phyloP scores from a whole-genome alignment of 2,329 filamentous ascomycete species.

The Xylariaceae sp. region DNA sequence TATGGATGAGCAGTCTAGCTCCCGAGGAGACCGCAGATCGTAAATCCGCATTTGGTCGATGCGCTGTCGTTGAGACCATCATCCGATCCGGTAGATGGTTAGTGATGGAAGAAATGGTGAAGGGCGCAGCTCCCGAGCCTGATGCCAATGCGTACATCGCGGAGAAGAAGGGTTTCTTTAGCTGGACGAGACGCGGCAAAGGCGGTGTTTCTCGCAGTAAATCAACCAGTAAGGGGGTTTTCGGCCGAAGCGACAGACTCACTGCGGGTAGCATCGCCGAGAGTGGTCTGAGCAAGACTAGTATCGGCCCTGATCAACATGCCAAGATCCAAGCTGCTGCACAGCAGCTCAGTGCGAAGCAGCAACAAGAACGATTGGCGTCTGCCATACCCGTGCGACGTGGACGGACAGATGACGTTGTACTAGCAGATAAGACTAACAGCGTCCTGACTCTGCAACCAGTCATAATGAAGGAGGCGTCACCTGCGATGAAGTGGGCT shows the following conservation, averaged over 20 bases:
- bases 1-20: conserved; percentile 96
- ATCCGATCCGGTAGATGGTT: conserved; percentile 84
- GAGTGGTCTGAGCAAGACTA: conserved; percentile 66
- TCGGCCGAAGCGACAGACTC: conserved; percentile 43
- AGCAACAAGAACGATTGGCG: conserved; percentile 50
- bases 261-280: conserved; percentile 41
- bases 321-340: conserved; percentile 91
- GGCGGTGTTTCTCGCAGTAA: conserved; percentile 61
- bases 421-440: conserved; percentile 71
- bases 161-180: conserved; percentile 93
- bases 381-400: conserved; percentile 45
- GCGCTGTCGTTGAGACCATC: conserved; percentile 84
- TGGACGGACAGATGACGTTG: conserved; percentile 54
- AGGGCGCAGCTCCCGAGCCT: conserved; percentile 83
- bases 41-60: conserved; percentile 92
- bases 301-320: conserved; percentile 86
- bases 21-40: conserved; percentile 81
- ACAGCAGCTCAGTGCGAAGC: conserved; percentile 71
- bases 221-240: conserved; percentile 62
- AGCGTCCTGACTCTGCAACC: conserved; percentile 88
- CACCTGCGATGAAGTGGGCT: conserved; percentile 94
- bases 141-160: conserved; percentile 85
- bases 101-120: conserved; percentile 93
- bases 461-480: conserved; percentile 79
- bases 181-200: conserved; percentile 71